Percentiles rank a stretch among this genome's conserved stretches.
These are phyloP conservation scores for Sugiyamaella marilandica DNA, from an alignment of 805 yeast genomes.

Conservation along the genomic window DNA sequence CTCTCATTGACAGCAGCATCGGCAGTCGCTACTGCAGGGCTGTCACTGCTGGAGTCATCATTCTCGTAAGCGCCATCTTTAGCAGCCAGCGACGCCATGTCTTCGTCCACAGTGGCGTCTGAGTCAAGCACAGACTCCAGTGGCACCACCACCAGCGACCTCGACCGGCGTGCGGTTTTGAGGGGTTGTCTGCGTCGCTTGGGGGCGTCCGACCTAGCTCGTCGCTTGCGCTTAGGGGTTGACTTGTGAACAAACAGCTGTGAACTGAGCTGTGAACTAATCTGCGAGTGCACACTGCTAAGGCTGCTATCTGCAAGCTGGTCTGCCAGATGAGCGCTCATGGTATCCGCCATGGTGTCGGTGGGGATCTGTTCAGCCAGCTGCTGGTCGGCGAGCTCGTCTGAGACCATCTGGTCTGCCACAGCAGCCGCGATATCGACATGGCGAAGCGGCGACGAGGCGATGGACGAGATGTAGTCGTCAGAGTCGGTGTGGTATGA, in stretches of 20 bases:
- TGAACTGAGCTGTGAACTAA: too few relatives aligned
- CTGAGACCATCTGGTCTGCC: too few relatives aligned
- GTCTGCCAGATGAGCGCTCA: too few relatives aligned
- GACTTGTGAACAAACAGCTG: background rate
- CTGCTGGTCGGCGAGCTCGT: too few relatives aligned
- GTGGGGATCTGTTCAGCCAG: too few relatives aligned
- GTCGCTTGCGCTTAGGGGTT: background rate
- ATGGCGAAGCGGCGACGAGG: background rate
- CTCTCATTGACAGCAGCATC: background rate
- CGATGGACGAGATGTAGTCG: background rate
- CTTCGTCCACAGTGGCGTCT: conserved; percentile 8
- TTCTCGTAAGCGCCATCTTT: conserved; percentile 2
- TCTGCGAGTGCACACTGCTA: too few relatives aligned
- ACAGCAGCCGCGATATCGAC: too few relatives aligned
- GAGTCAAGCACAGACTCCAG: background rate
- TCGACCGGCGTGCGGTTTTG: background rate
- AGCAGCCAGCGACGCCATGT: background rate
- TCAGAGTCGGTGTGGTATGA: background rate
- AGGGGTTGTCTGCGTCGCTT: conserved; percentile 5
- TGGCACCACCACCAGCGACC: background rate
- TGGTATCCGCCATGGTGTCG: too few relatives aligned
- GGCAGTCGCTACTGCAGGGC: background rate
- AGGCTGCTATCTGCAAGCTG: too few relatives aligned
- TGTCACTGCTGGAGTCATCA: background rate
- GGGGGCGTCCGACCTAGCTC: background rate